Conservation (phyloP, 2,329 filamentous ascomycete genomes). For the Aspergillus pseudoglaucus region DNA sequence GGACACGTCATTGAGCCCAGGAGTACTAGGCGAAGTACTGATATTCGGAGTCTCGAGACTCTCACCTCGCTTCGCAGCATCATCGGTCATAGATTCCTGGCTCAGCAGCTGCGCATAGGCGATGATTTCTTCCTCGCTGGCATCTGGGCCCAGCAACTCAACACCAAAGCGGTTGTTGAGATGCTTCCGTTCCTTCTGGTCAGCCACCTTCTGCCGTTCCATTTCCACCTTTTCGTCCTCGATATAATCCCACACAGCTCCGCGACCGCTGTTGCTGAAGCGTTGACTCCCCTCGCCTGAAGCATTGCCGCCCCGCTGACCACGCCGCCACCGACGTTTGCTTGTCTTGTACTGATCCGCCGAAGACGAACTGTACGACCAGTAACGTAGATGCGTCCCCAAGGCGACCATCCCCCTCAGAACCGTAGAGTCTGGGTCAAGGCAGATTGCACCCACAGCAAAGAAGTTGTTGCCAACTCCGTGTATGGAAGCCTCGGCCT, state of each 20-base stretch:
- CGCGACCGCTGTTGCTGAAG: conserved; percentile 58
- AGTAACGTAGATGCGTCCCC: conserved; percentile 81
- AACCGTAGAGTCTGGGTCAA: conserved; percentile 81
- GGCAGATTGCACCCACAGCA: conserved; percentile 72
- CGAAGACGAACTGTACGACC: conserved; percentile 81
- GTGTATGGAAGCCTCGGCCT: conserved; percentile 60
- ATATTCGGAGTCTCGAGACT: conserved; percentile 33
- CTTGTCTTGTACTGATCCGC: conserved; percentile 67
- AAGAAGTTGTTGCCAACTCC: conserved; percentile 69
- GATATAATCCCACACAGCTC: conserved; percentile 73
- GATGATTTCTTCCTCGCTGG: conserved; percentile 56
- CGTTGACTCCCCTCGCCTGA: conserved; percentile 47
- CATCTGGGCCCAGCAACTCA: conserved; percentile 56
- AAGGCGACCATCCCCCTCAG: conserved; percentile 82
- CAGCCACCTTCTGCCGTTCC: conserved; percentile 62
- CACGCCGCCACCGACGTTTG: conserved; percentile 71
- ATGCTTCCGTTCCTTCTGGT: conserved; percentile 60
- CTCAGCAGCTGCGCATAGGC: conserved; percentile 59
- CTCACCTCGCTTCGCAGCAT: conserved; percentile 42
- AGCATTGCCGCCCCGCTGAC: conserved; percentile 57
- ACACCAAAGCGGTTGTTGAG: conserved; percentile 78
- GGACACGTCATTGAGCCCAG: conserved; percentile 24
- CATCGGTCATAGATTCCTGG: conserved; percentile 50
- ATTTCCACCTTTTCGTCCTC: conserved; percentile 78
- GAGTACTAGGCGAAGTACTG: conserved; percentile 32